Evolutionary conservation across 2,329 filamentous ascomycete genomes (phyloP), one percentile per base, ranked within the genome.

Genomic region (Sclerotinia subarctica): DNA sequence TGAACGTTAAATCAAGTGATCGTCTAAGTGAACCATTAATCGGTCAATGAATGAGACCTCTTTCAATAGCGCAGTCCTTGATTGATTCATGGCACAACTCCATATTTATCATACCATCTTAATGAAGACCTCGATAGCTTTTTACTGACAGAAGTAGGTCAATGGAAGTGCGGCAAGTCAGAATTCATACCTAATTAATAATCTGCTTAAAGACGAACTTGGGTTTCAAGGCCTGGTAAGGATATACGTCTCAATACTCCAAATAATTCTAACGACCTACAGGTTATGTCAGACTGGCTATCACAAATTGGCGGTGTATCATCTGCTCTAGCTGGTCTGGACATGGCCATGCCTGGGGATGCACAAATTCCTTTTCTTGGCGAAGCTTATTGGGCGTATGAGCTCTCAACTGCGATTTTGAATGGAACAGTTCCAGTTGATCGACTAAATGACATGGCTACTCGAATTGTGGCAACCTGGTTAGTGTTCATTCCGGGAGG

Each of bases 311-410:
- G 83, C 0, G 86, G 86, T 1, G 83, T 89, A 0, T 82, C 81
- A 1, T 87, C 86, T 38, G 86, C 87, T 0, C 78, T 90, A 54
- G 82, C 85, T 26, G 89, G 89, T 0, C 79, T 91, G 2, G 89
- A 91, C 71, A 89, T 91, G 88, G 82, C 84, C 5, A 91, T 91
- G 89, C 88, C 89, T 0, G 88, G 88, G 5, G 86, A 88, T 70
- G 83, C 73, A 17, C 66, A 76, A 29, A 77, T 87, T 53, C 84
- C 85, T 0, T 77, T 87, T 10, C 72, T 84, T 11, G 86, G 85
- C 6, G 76, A 78, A 42, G 82, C 82, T 58, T 83, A 84, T 73
- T 87, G 85, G 84, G 83, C 80, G 66, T 82, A 81, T 65, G 83
- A 87, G 68, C 78, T 88, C 53, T 85, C 84, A 3, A 80, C 80